These are phyloP conservation scores for Iris pallida DNA, from an alignment of 116 monocot species.

Conservation along the genomic window DNA sequence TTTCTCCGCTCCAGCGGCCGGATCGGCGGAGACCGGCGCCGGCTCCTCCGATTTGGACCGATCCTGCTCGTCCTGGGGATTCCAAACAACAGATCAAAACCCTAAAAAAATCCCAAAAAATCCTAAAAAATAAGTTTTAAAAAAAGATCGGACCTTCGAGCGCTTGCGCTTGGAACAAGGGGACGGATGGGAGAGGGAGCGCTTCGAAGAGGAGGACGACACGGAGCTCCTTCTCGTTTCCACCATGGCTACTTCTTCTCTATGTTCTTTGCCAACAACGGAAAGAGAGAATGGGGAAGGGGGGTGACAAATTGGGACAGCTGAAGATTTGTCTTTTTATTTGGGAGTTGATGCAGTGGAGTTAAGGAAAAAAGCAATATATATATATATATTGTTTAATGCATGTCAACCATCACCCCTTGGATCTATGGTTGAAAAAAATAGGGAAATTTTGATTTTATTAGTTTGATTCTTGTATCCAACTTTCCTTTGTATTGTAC, in stretches of 20 bases:
- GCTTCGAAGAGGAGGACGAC: background rate
- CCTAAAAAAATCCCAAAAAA: slow-evolving; percentile 1
- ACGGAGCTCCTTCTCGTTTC: slow-evolving; percentile 10
- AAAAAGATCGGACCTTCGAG: slow-evolving; percentile 17
- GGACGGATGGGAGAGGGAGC: slow-evolving; percentile 1
- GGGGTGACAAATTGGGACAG: too few relatives aligned
- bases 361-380: too few relatives aligned
- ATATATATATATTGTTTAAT: too few relatives aligned
- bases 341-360: too few relatives aligned
- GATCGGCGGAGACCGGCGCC: background rate
- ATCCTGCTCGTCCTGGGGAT: background rate
- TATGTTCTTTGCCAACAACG: background rate
- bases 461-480: too few relatives aligned
- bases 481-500: too few relatives aligned
- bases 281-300: too few relatives aligned
- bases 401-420: too few relatives aligned
- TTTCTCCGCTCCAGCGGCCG: background rate
- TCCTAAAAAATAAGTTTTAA: background rate
- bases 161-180: slow-evolving; percentile 19
- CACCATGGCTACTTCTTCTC: background rate
- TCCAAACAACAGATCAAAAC: background rate
- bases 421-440: too few relatives aligned
- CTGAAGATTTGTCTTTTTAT: too few relatives aligned
- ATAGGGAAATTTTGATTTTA: too few relatives aligned
- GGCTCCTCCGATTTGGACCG: background rate